Conservation (phyloP, 176 grass and related monocot genomes). For the Oryza brachyantha region DNA sequence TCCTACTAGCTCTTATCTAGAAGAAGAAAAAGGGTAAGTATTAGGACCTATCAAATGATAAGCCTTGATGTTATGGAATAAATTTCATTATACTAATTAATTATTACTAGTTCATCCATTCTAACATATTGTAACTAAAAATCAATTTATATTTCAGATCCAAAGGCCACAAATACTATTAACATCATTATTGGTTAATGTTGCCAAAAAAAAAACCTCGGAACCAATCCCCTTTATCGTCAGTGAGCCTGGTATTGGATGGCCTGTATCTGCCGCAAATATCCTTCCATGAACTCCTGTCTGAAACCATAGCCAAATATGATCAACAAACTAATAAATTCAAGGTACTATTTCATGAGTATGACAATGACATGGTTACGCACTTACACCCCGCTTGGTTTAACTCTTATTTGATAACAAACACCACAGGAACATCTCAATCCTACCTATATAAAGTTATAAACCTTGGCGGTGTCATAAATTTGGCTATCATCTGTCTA, state of each 20-base stretch:
- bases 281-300: conserved; percentile 90
- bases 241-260: conserved; percentile 63
- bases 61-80: not conserved
- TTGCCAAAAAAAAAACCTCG: conserved; percentile 44
- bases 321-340: not conserved
- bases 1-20: conserved; percentile 58
- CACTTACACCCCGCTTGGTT: not conserved
- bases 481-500: not conserved
- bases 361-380: conserved; percentile 6
- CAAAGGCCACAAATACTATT: not conserved
- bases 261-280: conserved; percentile 77
- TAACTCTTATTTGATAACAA: not conserved
- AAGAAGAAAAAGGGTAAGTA: not conserved
- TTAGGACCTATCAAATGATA: conserved; percentile 3
- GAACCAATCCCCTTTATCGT: conserved; percentile 66
- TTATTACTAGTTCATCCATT: conserved; percentile 6
- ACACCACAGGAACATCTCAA: not conserved
- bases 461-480: not conserved
- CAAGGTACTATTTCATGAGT: not conserved
- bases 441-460: not conserved
- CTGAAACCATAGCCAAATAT: conserved; percentile 50
- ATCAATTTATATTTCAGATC: not conserved
- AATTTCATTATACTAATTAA: not conserved
- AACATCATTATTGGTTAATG: not conserved
- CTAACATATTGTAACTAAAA: not conserved